These are phyloP conservation scores for Wickerhamomyces mucosus DNA, from an alignment of 805 yeast genomes.

Conservation along the genomic window DNA sequence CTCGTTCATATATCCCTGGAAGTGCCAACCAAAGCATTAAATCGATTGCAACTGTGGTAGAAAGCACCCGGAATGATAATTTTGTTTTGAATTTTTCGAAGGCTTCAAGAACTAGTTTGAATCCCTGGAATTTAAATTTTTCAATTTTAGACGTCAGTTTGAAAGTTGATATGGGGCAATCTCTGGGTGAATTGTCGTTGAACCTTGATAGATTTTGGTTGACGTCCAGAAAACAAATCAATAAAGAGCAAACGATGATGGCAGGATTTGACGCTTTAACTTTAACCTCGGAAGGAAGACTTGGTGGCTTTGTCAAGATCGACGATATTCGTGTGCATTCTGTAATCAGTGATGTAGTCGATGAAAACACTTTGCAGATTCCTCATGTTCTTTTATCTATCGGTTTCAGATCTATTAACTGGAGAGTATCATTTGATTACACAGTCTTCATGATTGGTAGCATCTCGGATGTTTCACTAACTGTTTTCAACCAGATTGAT, in stretches of 20 bases:
- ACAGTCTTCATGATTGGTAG: slow-evolving; percentile 70
- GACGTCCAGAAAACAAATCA: slow-evolving; percentile 51
- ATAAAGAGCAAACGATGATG: slow-evolving; percentile 64
- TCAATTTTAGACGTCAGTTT: slow-evolving; percentile 42
- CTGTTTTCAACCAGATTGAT: slow-evolving; percentile 62
- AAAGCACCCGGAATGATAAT: slow-evolving; percentile 6
- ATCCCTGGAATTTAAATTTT: slow-evolving; percentile 67
- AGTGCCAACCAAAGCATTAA: slow-evolving; percentile 13
- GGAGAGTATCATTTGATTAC: slow-evolving; percentile 70
- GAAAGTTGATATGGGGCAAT: slow-evolving; percentile 71
- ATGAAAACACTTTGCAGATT: slow-evolving; percentile 33
- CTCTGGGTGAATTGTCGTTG: slow-evolving; percentile 60
- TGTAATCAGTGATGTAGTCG: slow-evolving; percentile 61
- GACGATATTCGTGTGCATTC: slow-evolving; percentile 46
- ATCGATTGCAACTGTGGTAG: slow-evolving; percentile 8
- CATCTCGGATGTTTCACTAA: slow-evolving; percentile 37
- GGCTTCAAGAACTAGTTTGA: slow-evolving; percentile 51
- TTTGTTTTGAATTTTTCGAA: slow-evolving; percentile 40
- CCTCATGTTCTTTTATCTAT: slow-evolving; percentile 62
- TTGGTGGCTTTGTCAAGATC: slow-evolving; percentile 59
- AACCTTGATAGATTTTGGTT: slow-evolving; percentile 56
- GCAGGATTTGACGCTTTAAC: slow-evolving; percentile 44
- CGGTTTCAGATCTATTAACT: slow-evolving; percentile 44
- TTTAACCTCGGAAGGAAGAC: slow-evolving; percentile 62
- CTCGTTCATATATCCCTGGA: slow-evolving; percentile 18